Conservation (phyloP, 2,329 filamentous ascomycete genomes). For the Neofusicoccum parvum region DNA sequence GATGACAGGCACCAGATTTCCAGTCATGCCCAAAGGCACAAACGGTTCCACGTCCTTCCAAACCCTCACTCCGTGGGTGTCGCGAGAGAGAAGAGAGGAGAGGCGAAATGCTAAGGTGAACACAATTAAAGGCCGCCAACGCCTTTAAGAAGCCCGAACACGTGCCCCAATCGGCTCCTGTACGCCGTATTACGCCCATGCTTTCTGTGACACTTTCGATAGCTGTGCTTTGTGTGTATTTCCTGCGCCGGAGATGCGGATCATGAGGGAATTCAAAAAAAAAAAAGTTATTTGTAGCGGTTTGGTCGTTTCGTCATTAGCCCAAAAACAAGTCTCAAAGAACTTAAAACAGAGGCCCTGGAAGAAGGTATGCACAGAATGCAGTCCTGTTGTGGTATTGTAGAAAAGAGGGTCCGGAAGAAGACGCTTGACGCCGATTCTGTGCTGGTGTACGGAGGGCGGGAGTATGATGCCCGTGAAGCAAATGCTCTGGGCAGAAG, state of each 20-base stretch:
- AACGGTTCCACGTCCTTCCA: neutral
- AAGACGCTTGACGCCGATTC: neutral
- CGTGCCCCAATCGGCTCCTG: neutral
- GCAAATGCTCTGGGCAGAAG: too few relatives aligned
- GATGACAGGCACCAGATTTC: neutral
- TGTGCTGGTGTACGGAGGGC: neutral
- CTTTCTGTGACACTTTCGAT: neutral
- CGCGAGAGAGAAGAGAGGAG: neutral
- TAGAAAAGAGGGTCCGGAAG: neutral
- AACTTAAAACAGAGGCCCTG: neutral
- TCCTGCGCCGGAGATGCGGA: slow-evolving; percentile 9
- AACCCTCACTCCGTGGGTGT: neutral
- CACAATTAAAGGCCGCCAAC: neutral
- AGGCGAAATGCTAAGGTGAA: neutral
- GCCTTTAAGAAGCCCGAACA: neutral
- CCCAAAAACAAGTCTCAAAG: slow-evolving; percentile 4
- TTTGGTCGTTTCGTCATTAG: slow-evolving; percentile 16
- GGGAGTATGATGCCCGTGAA: neutral
- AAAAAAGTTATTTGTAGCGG: neutral
- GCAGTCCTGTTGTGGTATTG: neutral
- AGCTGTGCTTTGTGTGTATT: neutral
- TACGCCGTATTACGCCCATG: slow-evolving; percentile 10
- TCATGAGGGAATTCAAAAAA: slow-evolving; percentile 6
- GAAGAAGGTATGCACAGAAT: neutral
- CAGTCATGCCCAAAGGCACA: neutral